Evolutionary conservation across 768 basidiomycete species (phyloP).

Genomic region (Suillus placidus): DNA sequence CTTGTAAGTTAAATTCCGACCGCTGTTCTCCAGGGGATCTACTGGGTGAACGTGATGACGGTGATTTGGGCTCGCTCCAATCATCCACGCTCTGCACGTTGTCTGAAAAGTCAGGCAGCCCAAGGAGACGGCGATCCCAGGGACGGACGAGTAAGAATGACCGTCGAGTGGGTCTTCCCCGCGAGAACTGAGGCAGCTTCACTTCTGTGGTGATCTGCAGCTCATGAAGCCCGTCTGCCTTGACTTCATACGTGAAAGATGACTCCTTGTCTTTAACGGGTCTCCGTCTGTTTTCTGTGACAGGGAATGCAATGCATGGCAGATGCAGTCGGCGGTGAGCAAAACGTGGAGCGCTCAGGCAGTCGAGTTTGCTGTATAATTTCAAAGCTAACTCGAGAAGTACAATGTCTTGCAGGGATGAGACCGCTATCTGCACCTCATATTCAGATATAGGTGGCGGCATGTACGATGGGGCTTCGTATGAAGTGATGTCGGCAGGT

Average conservation of each 20-base stretch:
- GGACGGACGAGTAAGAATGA: background rate
- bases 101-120: background rate
- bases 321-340: background rate
- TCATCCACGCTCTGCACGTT: background rate
- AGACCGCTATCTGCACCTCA: background rate
- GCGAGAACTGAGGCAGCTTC: background rate
- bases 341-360: background rate
- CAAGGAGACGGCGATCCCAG: background rate
- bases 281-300: background rate
- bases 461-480: background rate
- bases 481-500: background rate
- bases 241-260: background rate
- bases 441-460: background rate
- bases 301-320: background rate
- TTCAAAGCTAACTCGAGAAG: background rate
- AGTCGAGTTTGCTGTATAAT: background rate
- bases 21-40: background rate
- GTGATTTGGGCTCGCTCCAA: background rate
- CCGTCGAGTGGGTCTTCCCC: background rate
- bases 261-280: background rate
- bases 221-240: background rate
- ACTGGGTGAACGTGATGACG: background rate
- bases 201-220: background rate
- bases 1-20: background rate
- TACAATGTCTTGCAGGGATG: background rate